phyloP scores from a whole-genome alignment of 495 filamentous ascomycete species.

The Neurospora sp. region DNA sequence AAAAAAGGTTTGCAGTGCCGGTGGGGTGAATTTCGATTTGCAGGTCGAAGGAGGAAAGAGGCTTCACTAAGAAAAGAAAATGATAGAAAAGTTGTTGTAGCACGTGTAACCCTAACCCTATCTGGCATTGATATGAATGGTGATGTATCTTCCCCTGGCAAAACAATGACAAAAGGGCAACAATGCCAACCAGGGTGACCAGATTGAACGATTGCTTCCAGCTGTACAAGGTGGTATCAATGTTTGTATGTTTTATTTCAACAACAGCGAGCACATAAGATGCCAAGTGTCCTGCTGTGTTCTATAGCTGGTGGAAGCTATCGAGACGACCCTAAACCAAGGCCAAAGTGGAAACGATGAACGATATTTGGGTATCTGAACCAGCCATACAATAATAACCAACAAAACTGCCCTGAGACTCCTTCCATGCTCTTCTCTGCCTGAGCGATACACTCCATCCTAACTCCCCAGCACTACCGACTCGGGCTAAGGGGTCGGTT shows the following conservation, averaged over 20 bases:
- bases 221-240: background rate
- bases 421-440: background rate
- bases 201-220: background rate
- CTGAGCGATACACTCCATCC: background rate
- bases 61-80: background rate
- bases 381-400: background rate
- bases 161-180: background rate
- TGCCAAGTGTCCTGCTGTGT: background rate
- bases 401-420: background rate
- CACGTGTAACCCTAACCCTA: slow-evolving; percentile 4
- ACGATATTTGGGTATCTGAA: background rate
- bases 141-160: background rate
- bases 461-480: slow-evolving; percentile 17
- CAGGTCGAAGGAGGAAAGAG: slow-evolving; percentile 2
- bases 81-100: background rate
- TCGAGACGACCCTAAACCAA: background rate
- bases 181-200: background rate
- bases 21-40: background rate
- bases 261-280: background rate
- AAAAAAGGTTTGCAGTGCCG: background rate
- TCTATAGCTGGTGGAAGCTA: background rate
- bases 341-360: background rate
- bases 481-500: slow-evolving; percentile 69
- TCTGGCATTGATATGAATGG: background rate
- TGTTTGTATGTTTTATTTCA: background rate